Evolutionary conservation across 2,329 filamentous ascomycete genomes (phyloP), one percentile per base, ranked within the genome.

Genomic region (Fusarium siculi): DNA sequence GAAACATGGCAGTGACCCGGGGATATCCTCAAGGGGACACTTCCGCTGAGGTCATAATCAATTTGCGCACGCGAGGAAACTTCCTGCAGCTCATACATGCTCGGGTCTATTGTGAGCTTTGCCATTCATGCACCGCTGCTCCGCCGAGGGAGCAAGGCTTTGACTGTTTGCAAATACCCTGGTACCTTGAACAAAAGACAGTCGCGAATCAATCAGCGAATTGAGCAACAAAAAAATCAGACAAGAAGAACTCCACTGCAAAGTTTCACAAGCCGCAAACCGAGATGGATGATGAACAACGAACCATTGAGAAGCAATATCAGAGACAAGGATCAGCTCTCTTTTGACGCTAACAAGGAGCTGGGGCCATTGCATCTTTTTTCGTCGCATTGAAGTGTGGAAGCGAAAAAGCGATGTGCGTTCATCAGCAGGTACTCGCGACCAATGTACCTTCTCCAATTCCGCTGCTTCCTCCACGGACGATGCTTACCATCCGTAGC

Each of bases 291-390:
- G 55, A 68, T 68, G 49, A 56, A 63, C 28, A 62, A 66, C 55
- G 32, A 63, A 56, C 54, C 56, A 72, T 57, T 64, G 36, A 63
- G 36, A 46, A 70, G 53, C 47, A 47, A 28, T 21, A 14, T 54
- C 46, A 59, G 53, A 39, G 56, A 66, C 68, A 70, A 46, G 65
- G 68, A 66, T 63, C 34, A 70, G 63, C 58, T 70, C 39, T 40
- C 50, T 54, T 40, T 57, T 30, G 36, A 39, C 71, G 49, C 63
- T 71, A 74, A 50, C 9, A 50, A 25, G 64, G 63, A 74, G 71
- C 71, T 74, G 63, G 68, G 63, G 60, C 72, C 72, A 72, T 57
- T 74, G 64, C 72, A 66, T 70, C 66, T 74, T 74, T 66, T 66
- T 50, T 67, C 36, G 69, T 67, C 53, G 60, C 53, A 42, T 63